Conservation (phyloP, 352 stramenopile species). For the Pythium aphanidermatum region DNA sequence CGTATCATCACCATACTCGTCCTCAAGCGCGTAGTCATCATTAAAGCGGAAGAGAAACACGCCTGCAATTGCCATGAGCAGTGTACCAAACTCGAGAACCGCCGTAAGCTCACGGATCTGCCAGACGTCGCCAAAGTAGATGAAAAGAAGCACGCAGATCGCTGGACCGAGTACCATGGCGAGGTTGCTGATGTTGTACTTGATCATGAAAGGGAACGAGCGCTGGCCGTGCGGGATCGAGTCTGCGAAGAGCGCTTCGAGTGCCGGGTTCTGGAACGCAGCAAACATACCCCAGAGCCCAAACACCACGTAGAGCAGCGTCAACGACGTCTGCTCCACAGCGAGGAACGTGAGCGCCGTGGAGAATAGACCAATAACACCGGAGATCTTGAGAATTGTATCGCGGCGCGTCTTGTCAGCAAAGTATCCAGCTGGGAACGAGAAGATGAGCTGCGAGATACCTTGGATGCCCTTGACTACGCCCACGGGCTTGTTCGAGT, state of each 20-base stretch:
- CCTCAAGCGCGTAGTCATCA: constrained; percentile 40
- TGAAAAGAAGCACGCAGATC: constrained; percentile 53
- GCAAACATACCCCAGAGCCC: constrained; percentile 63
- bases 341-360: constrained; percentile 52
- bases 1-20: constrained; percentile 23
- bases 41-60: constrained; percentile 56
- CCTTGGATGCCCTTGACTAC: constrained; percentile 81
- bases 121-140: constrained; percentile 62
- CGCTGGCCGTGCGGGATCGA: constrained; percentile 61
- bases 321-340: constrained; percentile 36
- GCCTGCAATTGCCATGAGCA: constrained; percentile 41
- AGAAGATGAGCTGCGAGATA: constrained; percentile 72
- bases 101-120: constrained; percentile 41
- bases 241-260: constrained; percentile 72
- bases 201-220: constrained; percentile 75
- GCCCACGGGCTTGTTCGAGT: constrained; percentile 69
- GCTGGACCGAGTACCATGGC: constrained; percentile 52
- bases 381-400: constrained; percentile 56
- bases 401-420: constrained; percentile 65
- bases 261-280: constrained; percentile 57
- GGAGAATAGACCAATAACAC: constrained; percentile 35
- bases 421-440: constrained; percentile 58
- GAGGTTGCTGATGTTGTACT: constrained; percentile 74
- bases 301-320: constrained; percentile 54
- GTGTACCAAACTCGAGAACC: constrained; percentile 54